These are phyloP conservation scores for Sordariomycetes sp. DNA, from an alignment of 2,329 filamentous ascomycete species.

Conservation along the genomic window DNA sequence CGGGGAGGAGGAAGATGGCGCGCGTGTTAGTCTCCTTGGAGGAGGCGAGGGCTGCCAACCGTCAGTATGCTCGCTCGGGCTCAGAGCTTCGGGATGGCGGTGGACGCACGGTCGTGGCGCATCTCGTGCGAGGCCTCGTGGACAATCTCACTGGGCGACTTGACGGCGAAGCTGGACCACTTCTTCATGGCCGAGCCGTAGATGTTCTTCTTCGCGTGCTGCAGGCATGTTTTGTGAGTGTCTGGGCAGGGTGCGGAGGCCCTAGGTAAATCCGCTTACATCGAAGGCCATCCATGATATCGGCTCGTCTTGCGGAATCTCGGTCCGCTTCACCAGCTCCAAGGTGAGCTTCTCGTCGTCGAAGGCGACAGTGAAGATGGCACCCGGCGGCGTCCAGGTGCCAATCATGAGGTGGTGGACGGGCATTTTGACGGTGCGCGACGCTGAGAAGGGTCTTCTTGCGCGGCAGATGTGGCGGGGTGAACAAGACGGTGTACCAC, in stretches of 20 bases:
- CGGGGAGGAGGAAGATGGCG: conserved; percentile 80
- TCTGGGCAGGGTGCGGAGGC: too few relatives aligned
- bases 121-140: conserved; percentile 68
- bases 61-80: conserved; percentile 3
- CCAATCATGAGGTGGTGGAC: conserved; percentile 83
- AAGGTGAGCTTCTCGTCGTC: conserved; percentile 71
- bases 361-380: conserved; percentile 83
- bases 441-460: neutral
- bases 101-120: conserved; percentile 57
- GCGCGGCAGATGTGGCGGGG: neutral
- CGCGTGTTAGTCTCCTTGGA: conserved; percentile 67
- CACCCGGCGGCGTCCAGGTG: conserved; percentile 82
- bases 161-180: conserved; percentile 74
- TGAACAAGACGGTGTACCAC: neutral
- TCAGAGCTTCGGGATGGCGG: neutral
- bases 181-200: conserved; percentile 92
- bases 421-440: conserved; percentile 42
- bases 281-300: conserved; percentile 93
- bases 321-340: conserved; percentile 67
- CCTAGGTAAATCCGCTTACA: conserved; percentile 34
- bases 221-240: conserved; percentile 1
- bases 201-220: conserved; percentile 75
- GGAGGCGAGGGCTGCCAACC: conserved; percentile 49
- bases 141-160: conserved; percentile 63
- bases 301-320: conserved; percentile 72